phyloP scores from a whole-genome alignment of 2,329 filamentous ascomycete genomes.

The Aspergillus spinulosporus region DNA sequence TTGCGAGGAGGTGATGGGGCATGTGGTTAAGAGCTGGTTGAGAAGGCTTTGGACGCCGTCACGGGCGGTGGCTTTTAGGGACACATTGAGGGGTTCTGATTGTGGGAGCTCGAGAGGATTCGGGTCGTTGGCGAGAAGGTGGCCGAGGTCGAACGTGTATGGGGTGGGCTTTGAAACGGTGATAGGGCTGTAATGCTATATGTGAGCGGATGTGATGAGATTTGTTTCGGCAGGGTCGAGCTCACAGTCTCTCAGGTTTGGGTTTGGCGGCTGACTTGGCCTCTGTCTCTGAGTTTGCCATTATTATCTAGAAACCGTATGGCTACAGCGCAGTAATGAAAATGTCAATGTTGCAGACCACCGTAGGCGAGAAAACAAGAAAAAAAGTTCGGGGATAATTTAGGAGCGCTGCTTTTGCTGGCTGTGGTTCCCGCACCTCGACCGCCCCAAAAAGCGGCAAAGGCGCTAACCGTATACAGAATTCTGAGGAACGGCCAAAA shows the following conservation, averaged over 20 bases:
- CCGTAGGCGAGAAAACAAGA: slow-evolving; percentile 26
- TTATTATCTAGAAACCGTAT: neutral
- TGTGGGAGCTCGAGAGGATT: slow-evolving; percentile 70
- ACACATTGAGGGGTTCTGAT: slow-evolving; percentile 58
- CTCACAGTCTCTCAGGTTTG: slow-evolving; percentile 46
- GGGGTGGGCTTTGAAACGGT: slow-evolving; percentile 81
- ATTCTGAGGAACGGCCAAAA: slow-evolving; percentile 25
- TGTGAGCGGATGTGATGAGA: neutral
- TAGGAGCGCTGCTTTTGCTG: slow-evolving; percentile 30
- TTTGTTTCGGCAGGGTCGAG: neutral
- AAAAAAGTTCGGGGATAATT: slow-evolving; percentile 32
- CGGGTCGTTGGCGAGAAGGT: slow-evolving; percentile 81
- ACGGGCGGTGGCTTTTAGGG: slow-evolving; percentile 72
- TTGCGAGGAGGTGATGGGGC: slow-evolving; percentile 67
- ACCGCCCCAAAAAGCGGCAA: slow-evolving; percentile 25
- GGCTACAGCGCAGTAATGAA: slow-evolving; percentile 5
- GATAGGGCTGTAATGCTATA: slow-evolving; percentile 47
- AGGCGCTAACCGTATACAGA: slow-evolving; percentile 26
- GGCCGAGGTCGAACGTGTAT: slow-evolving; percentile 87
- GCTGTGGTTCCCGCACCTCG: slow-evolving; percentile 12
- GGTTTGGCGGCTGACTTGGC: slow-evolving; percentile 22
- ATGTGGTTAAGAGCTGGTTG: slow-evolving; percentile 93
- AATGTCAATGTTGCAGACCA: neutral
- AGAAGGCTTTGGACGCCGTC: slow-evolving; percentile 89
- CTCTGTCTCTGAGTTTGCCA: slow-evolving; percentile 23